Conservation (phyloP, 2,329 filamentous ascomycete genomes). For the Arthrinium puccinioides region DNA sequence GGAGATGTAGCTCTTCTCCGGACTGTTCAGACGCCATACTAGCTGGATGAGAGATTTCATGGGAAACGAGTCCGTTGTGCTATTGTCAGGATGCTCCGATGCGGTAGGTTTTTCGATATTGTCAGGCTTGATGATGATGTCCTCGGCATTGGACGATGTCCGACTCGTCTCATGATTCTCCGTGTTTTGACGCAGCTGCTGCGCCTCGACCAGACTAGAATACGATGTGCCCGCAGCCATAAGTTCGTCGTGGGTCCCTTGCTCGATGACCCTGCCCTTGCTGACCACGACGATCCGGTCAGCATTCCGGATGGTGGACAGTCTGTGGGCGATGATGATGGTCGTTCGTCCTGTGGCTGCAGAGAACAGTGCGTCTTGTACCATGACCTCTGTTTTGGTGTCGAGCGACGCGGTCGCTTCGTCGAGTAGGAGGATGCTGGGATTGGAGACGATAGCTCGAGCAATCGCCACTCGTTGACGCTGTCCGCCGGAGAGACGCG, state of each 20-base stretch:
- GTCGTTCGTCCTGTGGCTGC: conserved; percentile 80
- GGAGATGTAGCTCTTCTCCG: too few relatives aligned
- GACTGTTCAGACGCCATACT: too few relatives aligned
- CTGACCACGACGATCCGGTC: conserved; percentile 92
- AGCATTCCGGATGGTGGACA: conserved; percentile 85
- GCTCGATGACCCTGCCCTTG: conserved; percentile 73
- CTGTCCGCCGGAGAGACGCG: conserved; percentile 77
- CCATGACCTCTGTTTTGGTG: conserved; percentile 64
- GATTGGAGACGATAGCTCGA: conserved; percentile 74
- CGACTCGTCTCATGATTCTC: too few relatives aligned
- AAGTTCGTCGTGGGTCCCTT: conserved; percentile 66
- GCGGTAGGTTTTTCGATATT: too few relatives aligned
- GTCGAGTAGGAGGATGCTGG: conserved; percentile 74
- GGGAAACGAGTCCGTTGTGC: too few relatives aligned
- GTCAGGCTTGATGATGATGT: too few relatives aligned
- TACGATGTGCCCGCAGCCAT: conserved; percentile 62
- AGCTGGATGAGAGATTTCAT: too few relatives aligned
- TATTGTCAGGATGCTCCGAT: too few relatives aligned
- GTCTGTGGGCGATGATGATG: conserved; percentile 80
- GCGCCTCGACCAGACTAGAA: conserved; percentile 66
- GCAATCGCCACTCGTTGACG: conserved; percentile 91
- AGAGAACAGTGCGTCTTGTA: conserved; percentile 69
- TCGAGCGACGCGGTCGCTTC: conserved; percentile 72
- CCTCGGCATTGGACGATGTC: too few relatives aligned
- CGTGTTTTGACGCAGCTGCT: conserved; percentile 61